These are phyloP conservation scores for Drechslera avenae DNA, from an alignment of 2,329 filamentous ascomycete species.

Conservation along the genomic window DNA sequence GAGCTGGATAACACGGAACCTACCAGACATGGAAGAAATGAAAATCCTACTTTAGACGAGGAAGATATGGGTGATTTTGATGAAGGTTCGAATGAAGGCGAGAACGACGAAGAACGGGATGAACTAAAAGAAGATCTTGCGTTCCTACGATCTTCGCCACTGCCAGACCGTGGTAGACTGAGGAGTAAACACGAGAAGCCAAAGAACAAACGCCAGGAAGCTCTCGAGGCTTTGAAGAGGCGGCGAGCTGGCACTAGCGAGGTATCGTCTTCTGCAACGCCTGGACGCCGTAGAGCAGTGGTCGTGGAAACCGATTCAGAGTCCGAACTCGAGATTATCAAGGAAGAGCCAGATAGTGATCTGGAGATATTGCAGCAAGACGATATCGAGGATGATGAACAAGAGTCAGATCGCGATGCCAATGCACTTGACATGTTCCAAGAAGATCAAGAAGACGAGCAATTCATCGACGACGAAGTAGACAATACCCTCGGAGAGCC, in stretches of 20 bases:
- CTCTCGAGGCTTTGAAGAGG: conserved; percentile 52
- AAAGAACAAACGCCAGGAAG: conserved; percentile 47
- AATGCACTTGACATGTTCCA: conserved; percentile 54
- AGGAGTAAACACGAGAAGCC: conserved; percentile 33
- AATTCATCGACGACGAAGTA: conserved; percentile 68
- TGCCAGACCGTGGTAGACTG: conserved; percentile 31
- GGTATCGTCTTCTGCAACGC: conserved; percentile 31
- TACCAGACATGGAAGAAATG: no score
- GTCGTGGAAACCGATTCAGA: conserved; percentile 34
- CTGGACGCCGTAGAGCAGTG: conserved; percentile 27
- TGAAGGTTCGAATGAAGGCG: conserved; percentile 9
- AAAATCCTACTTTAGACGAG: no score
- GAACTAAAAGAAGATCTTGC: conserved; percentile 55
- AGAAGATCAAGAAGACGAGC: conserved; percentile 63
- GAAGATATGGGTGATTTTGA: no score
- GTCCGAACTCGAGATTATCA: conserved; percentile 41
- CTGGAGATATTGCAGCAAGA: conserved; percentile 22
- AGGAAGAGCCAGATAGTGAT: conserved; percentile 37
- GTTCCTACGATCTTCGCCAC: conserved; percentile 48
- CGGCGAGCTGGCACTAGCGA: conserved; percentile 44
- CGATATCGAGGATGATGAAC: conserved; percentile 31
- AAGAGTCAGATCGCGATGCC: conserved; percentile 27
- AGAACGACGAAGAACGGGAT: conserved; percentile 33
- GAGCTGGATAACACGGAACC: no score
- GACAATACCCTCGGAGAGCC: conserved; percentile 59